A percentile compares a stretch with the other conserved stretches of the same genome.
Evolutionary conservation across 1,284 basidiomycete genomes (phyloP).

Genomic region (Ustilago hordei): DNA sequence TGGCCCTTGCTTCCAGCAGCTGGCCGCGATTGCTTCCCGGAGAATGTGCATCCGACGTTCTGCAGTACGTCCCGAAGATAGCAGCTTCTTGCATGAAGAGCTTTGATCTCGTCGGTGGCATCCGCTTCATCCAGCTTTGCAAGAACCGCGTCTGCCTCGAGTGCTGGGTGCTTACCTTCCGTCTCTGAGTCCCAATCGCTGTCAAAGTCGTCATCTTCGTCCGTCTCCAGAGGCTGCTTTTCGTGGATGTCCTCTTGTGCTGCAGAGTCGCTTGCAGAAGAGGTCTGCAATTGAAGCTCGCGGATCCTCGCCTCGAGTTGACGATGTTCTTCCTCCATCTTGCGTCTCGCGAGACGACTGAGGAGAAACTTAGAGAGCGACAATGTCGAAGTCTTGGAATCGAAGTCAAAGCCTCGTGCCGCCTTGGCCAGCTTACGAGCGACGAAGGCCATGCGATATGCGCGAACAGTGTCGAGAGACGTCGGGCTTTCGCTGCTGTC

Average conservation of each 20-base stretch:
- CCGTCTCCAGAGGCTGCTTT: constrained; percentile 19
- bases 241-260: constrained; percentile 43
- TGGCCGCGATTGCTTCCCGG: constrained; percentile 63
- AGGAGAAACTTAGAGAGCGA: constrained; percentile 77
- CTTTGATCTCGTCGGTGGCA: constrained; percentile 72
- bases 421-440: constrained; percentile 78
- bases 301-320: constrained; percentile 69
- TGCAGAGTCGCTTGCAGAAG: neutral
- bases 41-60: constrained; percentile 11
- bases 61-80: constrained; percentile 33
- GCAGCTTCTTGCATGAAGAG: constrained; percentile 72
- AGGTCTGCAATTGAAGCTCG: constrained; percentile 71
- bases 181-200: constrained; percentile 34
- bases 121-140: constrained; percentile 5
- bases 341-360: constrained; percentile 79
- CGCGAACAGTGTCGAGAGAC: constrained; percentile 71
- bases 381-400: constrained; percentile 59
- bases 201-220: constrained; percentile 45
- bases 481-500: constrained; percentile 74
- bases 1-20: constrained; percentile 22
- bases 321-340: constrained; percentile 74
- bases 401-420: constrained; percentile 82
- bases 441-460: constrained; percentile 80
- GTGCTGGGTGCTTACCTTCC: neutral
- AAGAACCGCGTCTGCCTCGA: neutral